Evolutionary conservation across 768 basidiomycete genomes (phyloP), one percentile per base, ranked within the genome.

Genomic region (Naematelia encephala): DNA sequence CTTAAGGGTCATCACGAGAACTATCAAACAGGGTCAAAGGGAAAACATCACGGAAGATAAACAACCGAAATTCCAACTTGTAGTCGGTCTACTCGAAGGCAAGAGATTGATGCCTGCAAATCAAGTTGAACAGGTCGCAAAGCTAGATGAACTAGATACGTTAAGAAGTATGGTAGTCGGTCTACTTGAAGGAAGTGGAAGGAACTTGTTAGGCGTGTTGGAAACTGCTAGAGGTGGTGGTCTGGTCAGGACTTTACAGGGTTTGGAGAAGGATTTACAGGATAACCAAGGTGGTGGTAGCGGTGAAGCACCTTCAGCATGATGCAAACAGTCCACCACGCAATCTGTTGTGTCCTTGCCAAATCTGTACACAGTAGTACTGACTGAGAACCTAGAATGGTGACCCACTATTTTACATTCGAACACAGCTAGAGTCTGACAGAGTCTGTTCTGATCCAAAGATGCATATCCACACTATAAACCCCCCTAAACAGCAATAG

Each of bases 151-250:
- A 45, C 77, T 94, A 69, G 87, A 88, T 39, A 86, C 84, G 1
- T 76, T 96, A 60, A 79, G 87, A 53, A 86, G 86, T 16, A 91
- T 94, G 77, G 82, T 97, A 56, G 87, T 93, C 13, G 92, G 91
- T 5, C 62, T 96, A 77, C 74, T 97, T 60, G 86, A 86, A 57
- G 81, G 85, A 13, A 90, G 89, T 45, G 86, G 84, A 11, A 80
- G 83, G 61, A 87, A 89, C 76, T 80, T 93, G 48, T 84, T 87
- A 2, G 85, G 84, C 48, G 82, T 89, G 44, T 74, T 90, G 58
- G 83, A 82, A 57, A 83, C 86, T 72, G 86, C 87, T 42, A 81
- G 83, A 49, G 88, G 88, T 44, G 87, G 85, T 29, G 82, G 80
- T 60, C 72, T 89, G 72, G 84, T 86, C 56, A 79, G 88, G 80